These are phyloP conservation scores for Mortierella sp. DNA, from an alignment of 371 early-diverging fungal genomes.

Conservation along the genomic window DNA sequence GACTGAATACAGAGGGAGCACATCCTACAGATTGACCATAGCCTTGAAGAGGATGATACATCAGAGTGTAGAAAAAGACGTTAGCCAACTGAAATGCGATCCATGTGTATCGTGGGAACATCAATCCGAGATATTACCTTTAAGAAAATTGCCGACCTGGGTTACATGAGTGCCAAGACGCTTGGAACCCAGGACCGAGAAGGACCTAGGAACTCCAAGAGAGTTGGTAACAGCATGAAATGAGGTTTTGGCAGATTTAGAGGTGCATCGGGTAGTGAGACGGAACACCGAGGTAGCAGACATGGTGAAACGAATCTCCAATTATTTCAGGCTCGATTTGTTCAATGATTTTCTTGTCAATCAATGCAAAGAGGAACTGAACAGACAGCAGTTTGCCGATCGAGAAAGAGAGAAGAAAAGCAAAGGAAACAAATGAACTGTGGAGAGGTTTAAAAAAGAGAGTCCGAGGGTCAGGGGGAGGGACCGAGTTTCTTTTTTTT, in stretches of 20 bases:
- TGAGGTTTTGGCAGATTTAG: slow-evolving; percentile 14
- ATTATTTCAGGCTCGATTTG: too few species aligned
- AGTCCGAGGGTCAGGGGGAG: neutral
- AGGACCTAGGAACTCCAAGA: slow-evolving; percentile 31
- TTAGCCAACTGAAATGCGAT: neutral
- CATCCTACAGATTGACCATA: slow-evolving; percentile 45
- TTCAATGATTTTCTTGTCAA: neutral
- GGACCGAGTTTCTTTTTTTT: slow-evolving; percentile 15
- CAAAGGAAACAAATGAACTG: neutral
- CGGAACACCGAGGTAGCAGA: slow-evolving; percentile 37
- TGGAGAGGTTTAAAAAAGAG: neutral
- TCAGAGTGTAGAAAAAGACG: neutral
- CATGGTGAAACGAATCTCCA: slow-evolving; percentile 14
- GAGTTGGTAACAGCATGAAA: slow-evolving; percentile 5
- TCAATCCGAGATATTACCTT: slow-evolving; percentile 21
- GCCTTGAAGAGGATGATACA: slow-evolving; percentile 12
- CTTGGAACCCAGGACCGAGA: slow-evolving; percentile 44
- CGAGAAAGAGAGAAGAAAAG: neutral
- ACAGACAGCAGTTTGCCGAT: slow-evolving; percentile 1
- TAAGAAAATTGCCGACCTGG: slow-evolving; percentile 29
- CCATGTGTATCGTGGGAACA: neutral
- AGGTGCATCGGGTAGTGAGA: slow-evolving; percentile 38
- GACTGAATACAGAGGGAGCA: slow-evolving; percentile 46
- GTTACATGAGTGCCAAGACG: slow-evolving; percentile 22
- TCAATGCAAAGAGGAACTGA: neutral